Conservation (phyloP, 176 grass and related monocot genomes). For the Oryza australiensis region DNA sequence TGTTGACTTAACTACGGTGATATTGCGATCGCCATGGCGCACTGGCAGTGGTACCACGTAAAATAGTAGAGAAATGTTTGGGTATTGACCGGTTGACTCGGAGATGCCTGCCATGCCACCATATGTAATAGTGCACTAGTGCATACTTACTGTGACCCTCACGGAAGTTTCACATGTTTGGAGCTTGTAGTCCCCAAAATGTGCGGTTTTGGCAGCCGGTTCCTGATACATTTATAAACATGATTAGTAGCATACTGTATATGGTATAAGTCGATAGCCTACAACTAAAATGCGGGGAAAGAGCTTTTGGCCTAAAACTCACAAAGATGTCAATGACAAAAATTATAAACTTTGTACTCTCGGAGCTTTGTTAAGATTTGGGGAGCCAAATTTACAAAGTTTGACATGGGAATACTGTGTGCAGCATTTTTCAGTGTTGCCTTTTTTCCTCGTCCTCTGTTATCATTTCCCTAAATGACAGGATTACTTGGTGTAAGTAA, state of each 20-base stretch:
- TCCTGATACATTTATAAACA: background rate
- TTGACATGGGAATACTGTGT: too few species aligned
- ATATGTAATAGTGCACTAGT: background rate
- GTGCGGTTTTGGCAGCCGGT: background rate
- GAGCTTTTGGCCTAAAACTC: background rate
- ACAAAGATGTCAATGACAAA: background rate
- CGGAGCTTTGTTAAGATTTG: background rate
- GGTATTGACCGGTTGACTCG: background rate
- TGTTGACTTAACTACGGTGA: background rate
- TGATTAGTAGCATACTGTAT: background rate
- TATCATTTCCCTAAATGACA: background rate
- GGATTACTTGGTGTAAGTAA: background rate
- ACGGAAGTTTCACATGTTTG: background rate
- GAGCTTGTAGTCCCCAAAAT: background rate
- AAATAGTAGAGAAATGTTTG: background rate
- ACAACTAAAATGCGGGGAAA: background rate
- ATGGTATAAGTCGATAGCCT: background rate
- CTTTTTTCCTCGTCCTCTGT: background rate
- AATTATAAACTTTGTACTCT: background rate
- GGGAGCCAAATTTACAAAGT: too few species aligned
- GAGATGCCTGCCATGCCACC: background rate
- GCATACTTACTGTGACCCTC: background rate
- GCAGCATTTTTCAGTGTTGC: background rate
- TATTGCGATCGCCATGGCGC: background rate
- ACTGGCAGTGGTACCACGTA: too few species aligned